Percentiles rank a stretch among this genome's conserved stretches.
Evolutionary conservation across 2,329 filamentous ascomycete species (phyloP).

Genomic region (Trichophyton benhamiae): DNA sequence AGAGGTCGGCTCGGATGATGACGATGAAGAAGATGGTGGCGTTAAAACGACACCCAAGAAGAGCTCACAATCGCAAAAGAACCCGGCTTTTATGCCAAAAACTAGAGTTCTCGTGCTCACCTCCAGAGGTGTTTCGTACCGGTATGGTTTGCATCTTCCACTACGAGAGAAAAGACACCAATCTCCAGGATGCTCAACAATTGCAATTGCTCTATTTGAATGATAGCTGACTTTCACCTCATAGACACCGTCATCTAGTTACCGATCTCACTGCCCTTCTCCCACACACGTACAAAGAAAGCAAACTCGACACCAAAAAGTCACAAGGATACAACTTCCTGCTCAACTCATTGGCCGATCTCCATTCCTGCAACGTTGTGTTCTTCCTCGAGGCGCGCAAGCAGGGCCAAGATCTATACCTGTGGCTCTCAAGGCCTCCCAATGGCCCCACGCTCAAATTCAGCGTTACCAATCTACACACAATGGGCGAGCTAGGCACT

Average conservation of each 20-base stretch:
- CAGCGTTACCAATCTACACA: conserved; percentile 55
- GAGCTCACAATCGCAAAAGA: conserved; percentile 12
- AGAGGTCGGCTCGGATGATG: conserved; percentile 15
- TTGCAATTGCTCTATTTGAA: not conserved
- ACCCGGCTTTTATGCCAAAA: conserved; percentile 26
- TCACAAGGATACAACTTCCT: conserved; percentile 49
- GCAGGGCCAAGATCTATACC: conserved; percentile 74
- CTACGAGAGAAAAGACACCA: not conserved
- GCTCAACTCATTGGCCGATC: conserved; percentile 62
- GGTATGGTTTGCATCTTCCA: conserved; percentile 38
- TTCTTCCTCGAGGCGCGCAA: conserved; percentile 94
- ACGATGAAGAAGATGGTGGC: conserved; percentile 11
- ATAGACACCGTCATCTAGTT: conserved; percentile 80
- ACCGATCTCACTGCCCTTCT: conserved; percentile 80
- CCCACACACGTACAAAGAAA: conserved; percentile 85
- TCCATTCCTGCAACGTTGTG: conserved; percentile 90
- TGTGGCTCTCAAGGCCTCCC: conserved; percentile 84
- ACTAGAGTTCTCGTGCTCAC: conserved; percentile 73
- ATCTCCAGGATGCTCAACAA: not conserved
- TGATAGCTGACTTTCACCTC: conserved; percentile 1
- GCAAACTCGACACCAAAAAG: conserved; percentile 89
- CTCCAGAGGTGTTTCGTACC: conserved; percentile 81
- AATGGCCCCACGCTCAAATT: conserved; percentile 61
- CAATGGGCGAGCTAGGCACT: conserved; percentile 80
- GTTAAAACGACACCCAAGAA: conserved; percentile 17